A percentile compares a stretch with the other conserved stretches of the same genome.
phyloP scores from a whole-genome alignment of 352 stramenopile species.

The Pythium angustatum region DNA sequence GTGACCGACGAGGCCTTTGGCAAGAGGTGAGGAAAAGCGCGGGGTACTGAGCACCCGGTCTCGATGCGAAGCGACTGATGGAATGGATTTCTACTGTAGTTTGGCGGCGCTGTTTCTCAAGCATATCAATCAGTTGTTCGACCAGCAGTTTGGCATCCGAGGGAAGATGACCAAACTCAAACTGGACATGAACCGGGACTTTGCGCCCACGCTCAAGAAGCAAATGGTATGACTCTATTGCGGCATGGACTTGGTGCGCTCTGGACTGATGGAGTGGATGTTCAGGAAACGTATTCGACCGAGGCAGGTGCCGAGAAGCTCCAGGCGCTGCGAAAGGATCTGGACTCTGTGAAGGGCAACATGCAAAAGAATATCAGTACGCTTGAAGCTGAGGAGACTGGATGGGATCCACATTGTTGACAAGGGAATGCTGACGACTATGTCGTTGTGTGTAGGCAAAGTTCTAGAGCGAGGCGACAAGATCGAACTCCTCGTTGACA shows the following conservation, averaged over 20 bases:
- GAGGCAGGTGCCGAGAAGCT: constrained; percentile 74
- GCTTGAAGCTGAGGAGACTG: neutral
- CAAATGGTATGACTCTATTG: constrained; percentile 56
- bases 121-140: constrained; percentile 86
- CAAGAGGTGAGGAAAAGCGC: constrained; percentile 49
- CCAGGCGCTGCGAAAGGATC: constrained; percentile 77
- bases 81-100: constrained; percentile 24
- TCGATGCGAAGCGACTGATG: neutral
- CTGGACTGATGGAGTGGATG: neutral
- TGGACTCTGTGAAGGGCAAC: constrained; percentile 77
- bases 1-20: constrained; percentile 79
- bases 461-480: constrained; percentile 86
- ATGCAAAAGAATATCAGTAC: constrained; percentile 85
- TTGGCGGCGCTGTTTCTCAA: constrained; percentile 81
- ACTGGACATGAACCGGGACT: constrained; percentile 86
- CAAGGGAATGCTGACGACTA: neutral
- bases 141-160: constrained; percentile 83
- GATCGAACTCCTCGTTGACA: constrained; percentile 87
- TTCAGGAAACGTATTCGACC: constrained; percentile 76
- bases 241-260: neutral
- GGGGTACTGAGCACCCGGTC: too few species aligned
- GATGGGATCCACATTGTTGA: neutral
- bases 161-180: constrained; percentile 89
- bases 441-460: constrained; percentile 46
- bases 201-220: constrained; percentile 80